Evolutionary conservation across 2,329 filamentous ascomycete species (phyloP).

Genomic region (Mycosphaerella sp.): DNA sequence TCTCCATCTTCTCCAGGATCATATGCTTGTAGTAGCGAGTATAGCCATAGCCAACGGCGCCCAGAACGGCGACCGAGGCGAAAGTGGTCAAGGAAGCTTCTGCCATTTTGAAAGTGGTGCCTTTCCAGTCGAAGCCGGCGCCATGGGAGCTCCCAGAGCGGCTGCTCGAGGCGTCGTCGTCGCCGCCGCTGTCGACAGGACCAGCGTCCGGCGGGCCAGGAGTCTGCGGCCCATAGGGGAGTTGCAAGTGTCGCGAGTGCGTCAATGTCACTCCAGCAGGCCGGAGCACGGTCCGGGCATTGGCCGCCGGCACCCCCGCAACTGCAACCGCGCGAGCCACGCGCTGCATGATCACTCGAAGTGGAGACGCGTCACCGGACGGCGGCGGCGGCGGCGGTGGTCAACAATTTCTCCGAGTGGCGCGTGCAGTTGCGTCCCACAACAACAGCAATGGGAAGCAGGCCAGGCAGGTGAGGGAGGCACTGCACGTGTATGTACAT

Average conservation of each 20-base stretch:
- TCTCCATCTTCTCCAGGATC: slow-evolving; percentile 86
- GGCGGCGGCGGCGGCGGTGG: not conserved
- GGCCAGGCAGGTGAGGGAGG: too few relatives aligned
- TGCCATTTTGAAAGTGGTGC: slow-evolving; percentile 47
- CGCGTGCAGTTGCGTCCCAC: too few relatives aligned
- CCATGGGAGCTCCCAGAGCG: slow-evolving; percentile 8
- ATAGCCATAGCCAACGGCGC: slow-evolving; percentile 61
- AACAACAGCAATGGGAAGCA: too few relatives aligned
- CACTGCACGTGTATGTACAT: too few relatives aligned
- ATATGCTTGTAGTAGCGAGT: slow-evolving; percentile 65
- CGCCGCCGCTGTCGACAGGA: slow-evolving; percentile 14
- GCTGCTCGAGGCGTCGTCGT: not conserved
- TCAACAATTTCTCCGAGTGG: not conserved
- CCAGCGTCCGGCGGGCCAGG: slow-evolving; percentile 21
- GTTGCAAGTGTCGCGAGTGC: slow-evolving; percentile 10
- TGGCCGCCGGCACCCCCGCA: slow-evolving; percentile 9
- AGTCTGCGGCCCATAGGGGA: slow-evolving; percentile 15
- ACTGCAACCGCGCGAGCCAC: slow-evolving; percentile 11
- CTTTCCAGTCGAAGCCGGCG: slow-evolving; percentile 24
- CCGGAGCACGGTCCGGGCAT: slow-evolving; percentile 9
- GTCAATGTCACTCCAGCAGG: slow-evolving; percentile 1
- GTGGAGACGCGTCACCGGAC: not conserved
- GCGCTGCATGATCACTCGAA: slow-evolving; percentile 1
- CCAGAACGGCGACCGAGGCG: slow-evolving; percentile 47
- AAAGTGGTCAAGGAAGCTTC: slow-evolving; percentile 47